phyloP scores from a whole-genome alignment of 345 rosid species.

The Acer yangbiense region DNA sequence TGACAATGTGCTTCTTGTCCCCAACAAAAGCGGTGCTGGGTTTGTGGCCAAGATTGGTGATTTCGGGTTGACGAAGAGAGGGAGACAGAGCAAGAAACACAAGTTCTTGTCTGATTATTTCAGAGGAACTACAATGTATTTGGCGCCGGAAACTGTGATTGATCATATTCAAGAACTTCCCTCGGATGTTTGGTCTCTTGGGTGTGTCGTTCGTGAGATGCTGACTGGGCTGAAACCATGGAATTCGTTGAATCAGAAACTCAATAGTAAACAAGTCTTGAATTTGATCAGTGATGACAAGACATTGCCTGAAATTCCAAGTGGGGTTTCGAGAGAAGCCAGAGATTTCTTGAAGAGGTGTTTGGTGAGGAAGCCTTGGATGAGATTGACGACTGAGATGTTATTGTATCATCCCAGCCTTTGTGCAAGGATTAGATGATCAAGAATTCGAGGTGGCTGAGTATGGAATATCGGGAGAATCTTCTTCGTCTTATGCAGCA shows the following conservation, averaged over 20 bases:
- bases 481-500: neutral
- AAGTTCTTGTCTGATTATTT: neutral
- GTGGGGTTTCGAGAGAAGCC: constrained; percentile 24
- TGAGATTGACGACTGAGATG: constrained; percentile 35
- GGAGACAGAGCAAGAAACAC: constrained; percentile 19
- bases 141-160: constrained; percentile 38
- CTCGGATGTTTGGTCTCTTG: constrained; percentile 54
- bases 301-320: constrained; percentile 28
- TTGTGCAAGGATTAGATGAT: constrained; percentile 23
- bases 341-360: constrained; percentile 33
- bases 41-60: constrained; percentile 36
- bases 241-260: constrained; percentile 11
- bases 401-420: constrained; percentile 28
- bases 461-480: neutral
- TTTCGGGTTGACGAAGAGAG: constrained; percentile 42
- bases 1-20: constrained; percentile 32
- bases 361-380: constrained; percentile 19
- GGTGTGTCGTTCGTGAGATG: constrained; percentile 56
- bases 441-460: constrained; percentile 7
- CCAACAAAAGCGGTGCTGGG: neutral
- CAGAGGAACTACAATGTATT: constrained; percentile 42
- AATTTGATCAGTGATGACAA: constrained; percentile 10
- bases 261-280: neutral
- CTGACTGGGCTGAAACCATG: constrained; percentile 44
- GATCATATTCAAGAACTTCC: constrained; percentile 30